Conservation (phyloP, 2,329 filamentous ascomycete species). For the Verticillium zaregamsianum region DNA sequence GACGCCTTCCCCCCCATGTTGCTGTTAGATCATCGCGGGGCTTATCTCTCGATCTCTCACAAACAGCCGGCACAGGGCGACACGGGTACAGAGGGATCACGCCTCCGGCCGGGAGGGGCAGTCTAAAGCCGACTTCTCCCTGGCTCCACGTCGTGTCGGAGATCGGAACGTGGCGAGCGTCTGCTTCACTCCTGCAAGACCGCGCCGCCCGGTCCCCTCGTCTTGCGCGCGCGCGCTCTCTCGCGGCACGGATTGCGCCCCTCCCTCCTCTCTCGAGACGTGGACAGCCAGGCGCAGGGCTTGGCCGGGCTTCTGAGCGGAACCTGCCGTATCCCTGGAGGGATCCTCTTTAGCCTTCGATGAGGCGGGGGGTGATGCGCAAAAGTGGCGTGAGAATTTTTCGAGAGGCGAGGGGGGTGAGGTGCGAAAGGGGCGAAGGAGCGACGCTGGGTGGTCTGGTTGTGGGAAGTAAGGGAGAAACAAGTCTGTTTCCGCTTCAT, state of each 20-base stretch:
- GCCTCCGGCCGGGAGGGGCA: background rate
- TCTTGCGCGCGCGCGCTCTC: background rate
- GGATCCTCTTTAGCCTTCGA: background rate
- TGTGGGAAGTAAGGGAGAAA: constrained; percentile 3
- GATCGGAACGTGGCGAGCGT: background rate
- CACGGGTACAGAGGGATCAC: background rate
- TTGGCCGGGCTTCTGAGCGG: background rate
- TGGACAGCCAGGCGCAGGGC: background rate
- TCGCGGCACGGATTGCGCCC: background rate
- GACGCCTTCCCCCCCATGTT: background rate
- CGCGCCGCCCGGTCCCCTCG: background rate
- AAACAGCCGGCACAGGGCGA: background rate
- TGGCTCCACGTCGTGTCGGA: background rate
- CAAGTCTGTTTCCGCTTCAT: background rate
- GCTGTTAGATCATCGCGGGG: background rate
- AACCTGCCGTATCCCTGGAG: background rate
- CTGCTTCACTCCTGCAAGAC: background rate
- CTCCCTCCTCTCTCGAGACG: background rate
- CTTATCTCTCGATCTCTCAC: background rate
- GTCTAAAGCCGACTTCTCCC: background rate
- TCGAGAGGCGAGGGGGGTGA: background rate
- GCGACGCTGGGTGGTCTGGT: background rate
- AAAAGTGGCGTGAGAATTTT: background rate
- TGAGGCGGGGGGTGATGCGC: background rate
- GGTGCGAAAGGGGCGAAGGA: background rate